phyloP scores from a whole-genome alignment of 768 basidiomycete genomes.

The Auriscalpium vulgare region DNA sequence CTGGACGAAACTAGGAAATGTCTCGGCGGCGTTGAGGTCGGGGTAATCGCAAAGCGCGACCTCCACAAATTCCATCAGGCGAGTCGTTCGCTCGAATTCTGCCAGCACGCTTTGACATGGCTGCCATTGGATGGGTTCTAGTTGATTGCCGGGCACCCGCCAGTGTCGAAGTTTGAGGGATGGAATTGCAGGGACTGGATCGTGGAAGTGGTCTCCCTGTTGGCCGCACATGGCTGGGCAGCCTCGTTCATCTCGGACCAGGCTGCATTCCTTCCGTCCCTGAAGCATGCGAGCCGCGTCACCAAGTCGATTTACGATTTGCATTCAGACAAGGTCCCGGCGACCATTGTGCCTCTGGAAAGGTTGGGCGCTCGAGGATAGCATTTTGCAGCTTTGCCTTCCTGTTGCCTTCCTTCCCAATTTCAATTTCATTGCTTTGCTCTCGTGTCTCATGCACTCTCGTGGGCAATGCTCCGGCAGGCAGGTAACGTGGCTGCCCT shows the following conservation, averaged over 20 bases:
- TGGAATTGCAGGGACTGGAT: slow-evolving; percentile 11
- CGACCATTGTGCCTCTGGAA: too few relatives aligned
- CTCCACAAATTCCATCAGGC: background rate
- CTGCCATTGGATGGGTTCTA: background rate
- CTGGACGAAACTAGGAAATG: background rate
- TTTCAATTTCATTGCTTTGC: too few relatives aligned
- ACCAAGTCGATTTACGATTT: too few relatives aligned
- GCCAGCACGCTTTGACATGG: background rate
- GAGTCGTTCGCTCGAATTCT: background rate
- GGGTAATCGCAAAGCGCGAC: background rate
- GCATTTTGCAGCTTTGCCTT: too few relatives aligned
- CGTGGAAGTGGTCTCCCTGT: background rate
- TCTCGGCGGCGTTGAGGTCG: slow-evolving; percentile 7
- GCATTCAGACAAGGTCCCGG: too few relatives aligned
- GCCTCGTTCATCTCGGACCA: background rate
- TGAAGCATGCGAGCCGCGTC: background rate
- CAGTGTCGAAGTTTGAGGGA: background rate
- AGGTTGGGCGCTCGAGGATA: too few relatives aligned
- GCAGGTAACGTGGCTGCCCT: too few relatives aligned
- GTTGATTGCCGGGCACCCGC: background rate
- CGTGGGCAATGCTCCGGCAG: too few relatives aligned
- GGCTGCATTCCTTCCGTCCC: background rate
- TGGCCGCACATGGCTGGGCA: slow-evolving; percentile 3
- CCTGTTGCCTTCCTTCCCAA: too few relatives aligned
- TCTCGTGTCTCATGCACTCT: too few relatives aligned